These are phyloP conservation scores for Chaetothyriales sp. DNA, from an alignment of 2,329 filamentous ascomycete genomes.

Conservation along the genomic window DNA sequence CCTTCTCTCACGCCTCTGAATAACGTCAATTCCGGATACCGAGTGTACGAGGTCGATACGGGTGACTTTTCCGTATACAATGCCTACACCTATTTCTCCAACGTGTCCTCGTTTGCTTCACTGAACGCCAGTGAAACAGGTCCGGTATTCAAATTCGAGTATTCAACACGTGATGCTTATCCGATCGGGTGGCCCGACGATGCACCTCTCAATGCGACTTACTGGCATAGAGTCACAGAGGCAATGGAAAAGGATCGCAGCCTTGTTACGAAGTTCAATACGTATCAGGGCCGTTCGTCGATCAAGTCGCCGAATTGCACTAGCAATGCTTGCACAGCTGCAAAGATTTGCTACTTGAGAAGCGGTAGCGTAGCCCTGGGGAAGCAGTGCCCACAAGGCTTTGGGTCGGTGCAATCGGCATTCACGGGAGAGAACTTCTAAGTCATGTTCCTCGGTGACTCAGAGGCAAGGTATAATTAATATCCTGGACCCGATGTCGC, in stretches of 20 bases:
- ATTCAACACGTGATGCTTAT: slow-evolving; percentile 39
- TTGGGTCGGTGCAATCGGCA: slow-evolving; percentile 10
- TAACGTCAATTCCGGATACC: slow-evolving; percentile 40
- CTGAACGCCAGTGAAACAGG: slow-evolving; percentile 28
- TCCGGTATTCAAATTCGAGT: slow-evolving; percentile 38
- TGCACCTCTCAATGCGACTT: slow-evolving; percentile 44
- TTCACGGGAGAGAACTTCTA: slow-evolving; percentile 9
- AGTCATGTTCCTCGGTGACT: not conserved
- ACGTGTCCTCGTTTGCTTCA: slow-evolving; percentile 33
- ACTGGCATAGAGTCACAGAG: slow-evolving; percentile 46
- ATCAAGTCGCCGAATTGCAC: slow-evolving; percentile 40
- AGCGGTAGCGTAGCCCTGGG: slow-evolving; percentile 42
- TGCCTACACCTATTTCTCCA: slow-evolving; percentile 41
- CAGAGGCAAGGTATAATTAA: no score
- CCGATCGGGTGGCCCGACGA: slow-evolving; percentile 32
- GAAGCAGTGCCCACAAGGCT: slow-evolving; percentile 39
- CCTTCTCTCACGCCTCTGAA: slow-evolving; percentile 41
- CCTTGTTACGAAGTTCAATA: slow-evolving; percentile 39
- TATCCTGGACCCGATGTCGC: no score
- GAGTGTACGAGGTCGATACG: slow-evolving; percentile 43
- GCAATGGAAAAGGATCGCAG: slow-evolving; percentile 40
- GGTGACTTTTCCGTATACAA: slow-evolving; percentile 41
- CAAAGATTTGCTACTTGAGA: slow-evolving; percentile 48
- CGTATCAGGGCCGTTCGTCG: slow-evolving; percentile 40
- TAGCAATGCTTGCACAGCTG: slow-evolving; percentile 36